Evolutionary conservation across 2,329 filamentous ascomycete genomes (phyloP).

Genomic region (Calonectria naviculata): DNA sequence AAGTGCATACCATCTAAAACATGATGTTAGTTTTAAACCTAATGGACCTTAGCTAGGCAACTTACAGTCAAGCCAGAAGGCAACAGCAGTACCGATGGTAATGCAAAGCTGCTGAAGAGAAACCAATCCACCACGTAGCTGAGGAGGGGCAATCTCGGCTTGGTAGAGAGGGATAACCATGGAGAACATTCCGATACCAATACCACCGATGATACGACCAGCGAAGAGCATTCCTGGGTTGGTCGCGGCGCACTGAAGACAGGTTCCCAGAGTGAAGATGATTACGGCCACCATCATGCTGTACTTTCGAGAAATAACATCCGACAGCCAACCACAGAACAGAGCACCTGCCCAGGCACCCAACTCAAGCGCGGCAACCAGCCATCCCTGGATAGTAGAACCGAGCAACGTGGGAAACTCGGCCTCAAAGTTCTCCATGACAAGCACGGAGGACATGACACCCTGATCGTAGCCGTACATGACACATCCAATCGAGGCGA

Average conservation of each 20-base stretch:
- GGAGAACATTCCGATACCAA: slow-evolving; percentile 5
- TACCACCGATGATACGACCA: background rate
- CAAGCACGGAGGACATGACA: background rate
- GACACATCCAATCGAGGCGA: slow-evolving; percentile 2
- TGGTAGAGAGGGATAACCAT: slow-evolving; percentile 3
- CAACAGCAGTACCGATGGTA: slow-evolving; percentile 1
- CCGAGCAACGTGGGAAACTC: background rate
- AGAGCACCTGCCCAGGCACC: slow-evolving; percentile 1
- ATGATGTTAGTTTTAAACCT: background rate
- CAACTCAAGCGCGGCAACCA: background rate
- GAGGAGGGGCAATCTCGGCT: slow-evolving; percentile 1
- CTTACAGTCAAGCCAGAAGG: slow-evolving; percentile 10
- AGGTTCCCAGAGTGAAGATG: slow-evolving; percentile 6
- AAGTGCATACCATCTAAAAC: background rate
- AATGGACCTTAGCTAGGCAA: background rate
- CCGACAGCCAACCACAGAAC: background rate
- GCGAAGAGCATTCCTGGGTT: slow-evolving; percentile 1
- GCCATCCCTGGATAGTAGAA: slow-evolving; percentile 1
- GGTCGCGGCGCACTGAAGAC: background rate
- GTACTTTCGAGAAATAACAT: slow-evolving; percentile 11
- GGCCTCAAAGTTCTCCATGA: background rate
- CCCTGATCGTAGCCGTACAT: slow-evolving; percentile 6
- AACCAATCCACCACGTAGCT: background rate
- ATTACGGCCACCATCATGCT: slow-evolving; percentile 7
- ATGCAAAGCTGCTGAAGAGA: slow-evolving; percentile 1